A percentile compares a stretch with the other conserved stretches of the same genome.
Conservation (phyloP, 306 rosid species). For the Albizia julibrissin region DNA sequence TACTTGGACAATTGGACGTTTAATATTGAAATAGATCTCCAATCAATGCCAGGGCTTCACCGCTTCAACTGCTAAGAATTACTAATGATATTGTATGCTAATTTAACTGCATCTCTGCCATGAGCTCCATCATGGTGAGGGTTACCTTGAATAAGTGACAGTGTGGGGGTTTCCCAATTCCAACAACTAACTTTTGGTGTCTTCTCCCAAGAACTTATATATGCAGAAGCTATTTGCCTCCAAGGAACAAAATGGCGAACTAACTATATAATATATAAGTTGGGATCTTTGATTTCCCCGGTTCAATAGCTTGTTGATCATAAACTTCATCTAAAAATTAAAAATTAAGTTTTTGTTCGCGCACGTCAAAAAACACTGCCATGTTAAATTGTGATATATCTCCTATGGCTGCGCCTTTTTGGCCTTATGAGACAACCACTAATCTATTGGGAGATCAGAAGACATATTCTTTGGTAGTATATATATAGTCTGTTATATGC, state of each 20-base stretch:
- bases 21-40: background rate
- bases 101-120: background rate
- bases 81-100: background rate
- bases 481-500: background rate
- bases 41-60: background rate
- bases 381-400: background rate
- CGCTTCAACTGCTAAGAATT: background rate
- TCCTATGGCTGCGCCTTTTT: background rate
- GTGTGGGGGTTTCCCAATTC: no score
- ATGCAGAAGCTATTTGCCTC: background rate
- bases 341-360: background rate
- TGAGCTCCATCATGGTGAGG: background rate
- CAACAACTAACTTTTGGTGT: no score
- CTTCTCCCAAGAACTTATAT: no score
- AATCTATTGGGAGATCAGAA: background rate
- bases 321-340: background rate
- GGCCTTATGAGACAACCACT: background rate
- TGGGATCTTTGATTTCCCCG: background rate
- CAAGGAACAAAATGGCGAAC: background rate
- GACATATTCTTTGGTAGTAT: background rate
- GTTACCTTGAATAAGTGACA: no score
- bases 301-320: background rate
- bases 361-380: background rate
- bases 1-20: background rate
- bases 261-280: background rate